Percentiles rank a stretch among this genome's conserved stretches.
These are phyloP conservation scores for Cinnamomum chago DNA, from an alignment of 164 flowering plant species.

Conservation along the genomic window DNA sequence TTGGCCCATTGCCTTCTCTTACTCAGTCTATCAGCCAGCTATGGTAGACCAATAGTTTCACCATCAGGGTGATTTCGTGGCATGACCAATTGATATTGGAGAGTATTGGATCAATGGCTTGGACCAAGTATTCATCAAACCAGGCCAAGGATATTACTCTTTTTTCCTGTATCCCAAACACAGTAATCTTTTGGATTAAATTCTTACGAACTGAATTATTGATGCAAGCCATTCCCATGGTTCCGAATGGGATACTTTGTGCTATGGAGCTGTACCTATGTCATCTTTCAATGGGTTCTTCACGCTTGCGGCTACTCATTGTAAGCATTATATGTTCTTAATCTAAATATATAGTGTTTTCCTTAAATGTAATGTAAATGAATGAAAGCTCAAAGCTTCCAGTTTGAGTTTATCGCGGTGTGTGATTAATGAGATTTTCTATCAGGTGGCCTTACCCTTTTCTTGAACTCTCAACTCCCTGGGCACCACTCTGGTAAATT, in stretches of 20 bases:
- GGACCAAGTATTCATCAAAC: neutral
- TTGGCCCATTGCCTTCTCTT: neutral
- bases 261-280: conserved; percentile 55
- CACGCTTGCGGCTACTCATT: conserved; percentile 57
- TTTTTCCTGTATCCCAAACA: too few relatives aligned
- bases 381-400: neutral
- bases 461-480: conserved; percentile 57
- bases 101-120: too few relatives aligned
- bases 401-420: neutral
- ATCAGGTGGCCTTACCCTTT: conserved; percentile 94
- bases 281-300: conserved; percentile 56
- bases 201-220: neutral
- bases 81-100: too few relatives aligned
- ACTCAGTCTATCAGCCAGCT: neutral
- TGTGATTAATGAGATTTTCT: conserved; percentile 6
- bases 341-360: neutral
- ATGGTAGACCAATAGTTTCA: neutral
- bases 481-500: conserved; percentile 73
- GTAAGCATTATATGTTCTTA: conserved; percentile 26
- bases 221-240: conserved; percentile 55
- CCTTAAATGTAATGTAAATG: neutral
- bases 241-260: conserved; percentile 53
- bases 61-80: too few relatives aligned
- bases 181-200: neutral
- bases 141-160: neutral